Base-by-base conservation (phyloP, 352 stramenopile genomes). In the Plasmopara halstedii region DNA sequence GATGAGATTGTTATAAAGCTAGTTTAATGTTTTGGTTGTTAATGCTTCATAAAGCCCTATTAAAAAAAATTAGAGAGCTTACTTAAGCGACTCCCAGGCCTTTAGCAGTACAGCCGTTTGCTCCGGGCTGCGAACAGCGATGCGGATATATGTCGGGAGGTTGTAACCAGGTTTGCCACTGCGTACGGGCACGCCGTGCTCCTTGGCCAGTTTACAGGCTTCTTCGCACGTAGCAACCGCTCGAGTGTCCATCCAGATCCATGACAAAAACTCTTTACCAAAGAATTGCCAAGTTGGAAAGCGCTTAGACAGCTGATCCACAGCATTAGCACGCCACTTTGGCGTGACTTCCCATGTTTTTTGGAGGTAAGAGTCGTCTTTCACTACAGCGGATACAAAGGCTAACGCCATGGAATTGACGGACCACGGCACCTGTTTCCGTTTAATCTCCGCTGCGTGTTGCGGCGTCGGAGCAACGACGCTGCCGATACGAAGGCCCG, bases 401-500 rank as follows among this genome's bases (percentile, higher is more conserved):
- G 76, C 81, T 39, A 95, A 58, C 40, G 85, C 85, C 73, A 95
- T 94, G 34, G 76, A 88, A 67, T 95, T 95, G 45, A 95, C 79
- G 35, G 82, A 94, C 85, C 85, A 95, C 21, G 85, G 85, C 56
- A 95, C 85, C 53, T 95, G 85, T 63, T 95, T 95, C 46, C 78
- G 68, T 67, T 95, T 95, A 62, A 95, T 89, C 36, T 65, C 61
- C 5, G 78, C 80, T 6, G 79, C 82, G 42, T 93, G 77, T 41
- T 72, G 64, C 2, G 80, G 49, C 21, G 77, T 91, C 20, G 85
- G 85, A 32, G 85, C 83, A 8, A 95, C 83, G 27, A 95, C 85
- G 31, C 75, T 91, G 56, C 85, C 85, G 34, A 95, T 84, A 26
- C 85, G 77, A 27, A 95, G 67, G 0, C 85, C 85, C 53, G 83